Conservation (phyloP, 2,329 filamentous ascomycete species). For the Pseudocercospora pini-densiflorae region DNA sequence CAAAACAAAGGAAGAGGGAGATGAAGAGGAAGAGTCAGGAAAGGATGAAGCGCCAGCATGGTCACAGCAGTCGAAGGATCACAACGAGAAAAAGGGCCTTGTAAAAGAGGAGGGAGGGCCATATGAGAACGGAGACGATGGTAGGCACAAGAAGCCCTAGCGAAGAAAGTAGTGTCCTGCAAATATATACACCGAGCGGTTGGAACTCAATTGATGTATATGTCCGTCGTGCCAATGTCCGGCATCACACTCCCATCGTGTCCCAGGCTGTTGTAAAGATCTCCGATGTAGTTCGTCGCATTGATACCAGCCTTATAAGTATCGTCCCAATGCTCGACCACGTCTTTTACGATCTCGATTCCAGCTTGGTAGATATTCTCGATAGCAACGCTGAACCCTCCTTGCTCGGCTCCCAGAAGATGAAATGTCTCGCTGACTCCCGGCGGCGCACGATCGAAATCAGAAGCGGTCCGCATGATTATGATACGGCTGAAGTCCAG, state of each 20-base stretch:
- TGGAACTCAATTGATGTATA: slow-evolving; percentile 17
- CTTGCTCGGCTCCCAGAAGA: slow-evolving; percentile 63
- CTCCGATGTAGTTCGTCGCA: slow-evolving; percentile 69
- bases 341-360: slow-evolving; percentile 66
- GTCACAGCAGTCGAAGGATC: slow-evolving; percentile 59
- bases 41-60: slow-evolving; percentile 65
- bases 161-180: neutral
- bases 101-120: slow-evolving; percentile 53
- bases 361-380: slow-evolving; percentile 70
- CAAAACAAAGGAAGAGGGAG: slow-evolving; percentile 66
- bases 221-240: slow-evolving; percentile 53
- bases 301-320: slow-evolving; percentile 61
- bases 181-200: neutral
- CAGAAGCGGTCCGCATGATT: slow-evolving; percentile 40
- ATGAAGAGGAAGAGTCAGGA: slow-evolving; percentile 65
- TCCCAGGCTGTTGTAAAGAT: slow-evolving; percentile 69
- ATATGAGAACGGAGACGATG: slow-evolving; percentile 43
- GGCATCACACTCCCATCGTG: slow-evolving; percentile 62
- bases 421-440: slow-evolving; percentile 61
- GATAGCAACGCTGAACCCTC: slow-evolving; percentile 66
- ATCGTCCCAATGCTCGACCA: slow-evolving; percentile 63
- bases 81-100: slow-evolving; percentile 61
- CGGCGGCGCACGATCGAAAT: slow-evolving; percentile 72
- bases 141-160: slow-evolving; percentile 40
- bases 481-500: slow-evolving; percentile 43